Conservation (phyloP, 352 stramenopile genomes). For the Aphanomyces cochlioides region DNA sequence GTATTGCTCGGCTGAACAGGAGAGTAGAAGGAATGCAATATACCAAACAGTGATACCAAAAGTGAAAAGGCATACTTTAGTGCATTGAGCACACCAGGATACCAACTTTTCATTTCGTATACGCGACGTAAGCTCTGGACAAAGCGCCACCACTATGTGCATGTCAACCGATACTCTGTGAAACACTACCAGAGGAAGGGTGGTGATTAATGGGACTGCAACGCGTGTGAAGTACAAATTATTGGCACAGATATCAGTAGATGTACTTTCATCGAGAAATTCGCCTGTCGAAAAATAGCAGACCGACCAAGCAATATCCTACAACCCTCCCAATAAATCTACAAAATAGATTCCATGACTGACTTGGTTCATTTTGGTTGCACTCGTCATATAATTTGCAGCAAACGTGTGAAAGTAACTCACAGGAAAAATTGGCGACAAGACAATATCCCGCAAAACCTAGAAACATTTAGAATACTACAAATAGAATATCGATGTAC, state of each 20-base stretch:
- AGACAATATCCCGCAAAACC: constrained; percentile 80
- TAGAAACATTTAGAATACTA: not conserved
- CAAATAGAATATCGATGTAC: constrained; percentile 33
- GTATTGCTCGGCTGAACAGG: constrained; percentile 16
- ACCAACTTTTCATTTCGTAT: constrained; percentile 92
- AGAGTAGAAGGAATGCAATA: constrained; percentile 78
- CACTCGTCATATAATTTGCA: constrained; percentile 78
- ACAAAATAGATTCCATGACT: not conserved
- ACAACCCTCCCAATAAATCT: not conserved
- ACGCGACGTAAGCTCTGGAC: constrained; percentile 94
- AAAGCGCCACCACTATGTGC: constrained; percentile 88
- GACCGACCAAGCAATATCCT: constrained; percentile 87
- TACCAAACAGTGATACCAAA: constrained; percentile 74
- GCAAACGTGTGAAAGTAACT: constrained; percentile 94
- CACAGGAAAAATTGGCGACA: constrained; percentile 86
- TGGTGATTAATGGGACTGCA: constrained; percentile 91
- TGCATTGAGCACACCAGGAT: constrained; percentile 94
- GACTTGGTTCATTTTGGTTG: constrained; percentile 74
- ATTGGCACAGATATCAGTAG: constrained; percentile 11
- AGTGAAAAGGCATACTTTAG: constrained; percentile 92
- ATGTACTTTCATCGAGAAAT: constrained; percentile 55
- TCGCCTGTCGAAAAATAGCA: constrained; percentile 94
- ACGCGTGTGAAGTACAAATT: constrained; percentile 92
- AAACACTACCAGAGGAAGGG: constrained; percentile 75
- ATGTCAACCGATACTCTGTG: not conserved